phyloP scores from a whole-genome alignment of 1,284 basidiomycete genomes.

The Ceratobasidium theobromae region DNA sequence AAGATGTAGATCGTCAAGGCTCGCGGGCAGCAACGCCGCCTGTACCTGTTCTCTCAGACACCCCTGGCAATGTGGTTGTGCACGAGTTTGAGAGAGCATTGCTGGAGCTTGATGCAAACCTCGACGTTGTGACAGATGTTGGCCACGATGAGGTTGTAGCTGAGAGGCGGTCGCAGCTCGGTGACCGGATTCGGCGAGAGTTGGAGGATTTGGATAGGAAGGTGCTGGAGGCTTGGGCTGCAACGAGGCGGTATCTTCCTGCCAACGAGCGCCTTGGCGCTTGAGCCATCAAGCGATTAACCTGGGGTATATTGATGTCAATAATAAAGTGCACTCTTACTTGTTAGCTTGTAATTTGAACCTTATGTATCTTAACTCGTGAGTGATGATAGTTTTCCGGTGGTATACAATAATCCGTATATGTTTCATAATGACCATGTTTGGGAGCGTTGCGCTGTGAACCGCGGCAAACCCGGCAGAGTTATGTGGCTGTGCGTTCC shows the following conservation, averaged over 20 bases:
- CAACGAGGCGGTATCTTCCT: not conserved
- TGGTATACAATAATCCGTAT: no score
- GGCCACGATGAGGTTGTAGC: constrained; percentile 38
- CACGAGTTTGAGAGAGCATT: constrained; percentile 9
- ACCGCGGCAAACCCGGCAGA: no score
- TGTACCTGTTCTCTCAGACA: constrained; percentile 3
- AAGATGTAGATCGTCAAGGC: not conserved
- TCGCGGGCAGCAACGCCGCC: not conserved
- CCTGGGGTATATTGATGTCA: no score
- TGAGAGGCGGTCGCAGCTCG: constrained; percentile 7
- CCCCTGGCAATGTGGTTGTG: not conserved
- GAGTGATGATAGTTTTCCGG: no score
- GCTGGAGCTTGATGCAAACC: not conserved
- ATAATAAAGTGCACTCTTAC: no score
- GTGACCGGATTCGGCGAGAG: constrained; percentile 5
- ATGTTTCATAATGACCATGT: no score
- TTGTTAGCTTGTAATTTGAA: no score
- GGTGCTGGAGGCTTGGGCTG: constrained; percentile 17
- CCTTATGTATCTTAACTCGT: no score
- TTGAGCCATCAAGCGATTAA: no score
- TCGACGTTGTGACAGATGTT: not conserved
- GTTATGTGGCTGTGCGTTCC: no score
- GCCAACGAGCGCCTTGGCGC: no score
- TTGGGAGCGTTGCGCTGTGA: no score
- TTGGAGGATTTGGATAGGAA: constrained; percentile 16